phyloP scores from a whole-genome alignment of 208 protist genomes.

The Borovskyia barvae region DNA sequence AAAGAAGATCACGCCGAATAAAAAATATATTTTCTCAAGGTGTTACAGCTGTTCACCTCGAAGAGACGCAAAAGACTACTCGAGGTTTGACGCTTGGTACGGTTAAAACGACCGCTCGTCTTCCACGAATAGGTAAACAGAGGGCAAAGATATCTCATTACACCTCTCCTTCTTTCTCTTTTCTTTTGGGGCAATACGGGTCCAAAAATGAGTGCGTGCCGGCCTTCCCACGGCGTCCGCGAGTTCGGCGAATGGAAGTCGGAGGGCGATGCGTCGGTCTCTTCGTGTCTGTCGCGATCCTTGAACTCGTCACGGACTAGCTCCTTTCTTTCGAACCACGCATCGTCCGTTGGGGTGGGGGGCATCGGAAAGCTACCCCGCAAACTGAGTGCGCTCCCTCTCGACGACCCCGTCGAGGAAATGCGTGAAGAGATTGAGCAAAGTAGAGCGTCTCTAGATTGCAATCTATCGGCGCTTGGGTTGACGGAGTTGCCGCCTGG shows the following conservation, averaged over 20 bases:
- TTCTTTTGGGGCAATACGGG: slow-evolving; percentile 6
- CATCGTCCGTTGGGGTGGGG: background rate
- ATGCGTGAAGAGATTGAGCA: slow-evolving; percentile 49
- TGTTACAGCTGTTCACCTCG: no score
- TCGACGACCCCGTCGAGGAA: slow-evolving; percentile 35
- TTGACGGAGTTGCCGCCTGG: slow-evolving; percentile 32
- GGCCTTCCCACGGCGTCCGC: background rate
- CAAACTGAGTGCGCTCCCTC: slow-evolving; percentile 28
- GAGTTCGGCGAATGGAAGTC: slow-evolving; percentile 26
- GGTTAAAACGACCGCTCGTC: no score
- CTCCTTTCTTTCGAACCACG: background rate
- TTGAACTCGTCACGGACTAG: background rate
- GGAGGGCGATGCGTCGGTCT: slow-evolving; percentile 4
- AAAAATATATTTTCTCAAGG: no score
- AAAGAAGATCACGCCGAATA: no score
- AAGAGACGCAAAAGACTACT: no score
- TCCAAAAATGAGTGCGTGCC: background rate
- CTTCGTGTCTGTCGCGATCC: slow-evolving; percentile 12
- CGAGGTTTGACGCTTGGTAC: no score
- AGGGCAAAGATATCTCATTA: slow-evolving; percentile 17
- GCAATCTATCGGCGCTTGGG: slow-evolving; percentile 59
- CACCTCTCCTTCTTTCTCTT: slow-evolving; percentile 11
- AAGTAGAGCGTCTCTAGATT: slow-evolving; percentile 40
- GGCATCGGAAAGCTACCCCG: background rate
- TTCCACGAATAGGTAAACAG: no score